These are phyloP conservation scores for Lipomyces yamanashiensis DNA, from an alignment of 805 yeast species.

Conservation along the genomic window DNA sequence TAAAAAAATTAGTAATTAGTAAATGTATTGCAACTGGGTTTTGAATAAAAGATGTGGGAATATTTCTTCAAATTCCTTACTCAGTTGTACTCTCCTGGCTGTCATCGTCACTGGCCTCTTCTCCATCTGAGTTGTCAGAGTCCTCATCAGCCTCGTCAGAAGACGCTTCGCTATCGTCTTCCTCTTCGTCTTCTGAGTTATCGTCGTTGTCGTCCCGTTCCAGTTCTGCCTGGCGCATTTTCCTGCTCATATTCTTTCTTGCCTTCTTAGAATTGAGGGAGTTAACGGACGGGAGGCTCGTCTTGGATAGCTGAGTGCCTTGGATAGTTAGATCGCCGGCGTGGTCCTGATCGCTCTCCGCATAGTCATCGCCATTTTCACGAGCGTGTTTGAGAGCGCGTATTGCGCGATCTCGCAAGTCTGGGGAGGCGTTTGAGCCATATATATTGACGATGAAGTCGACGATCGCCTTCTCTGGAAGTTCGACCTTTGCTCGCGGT, in stretches of 20 bases:
- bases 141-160: constrained; percentile 2
- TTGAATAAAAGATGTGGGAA: too few species aligned
- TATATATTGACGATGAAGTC: constrained; percentile 24
- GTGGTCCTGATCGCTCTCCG: background rate
- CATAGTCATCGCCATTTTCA: background rate
- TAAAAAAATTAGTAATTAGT: too few species aligned
- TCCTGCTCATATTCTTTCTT: constrained; percentile 4
- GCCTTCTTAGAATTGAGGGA: constrained; percentile 9
- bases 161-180: constrained; percentile 17
- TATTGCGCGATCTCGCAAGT: constrained; percentile 14
- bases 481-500: constrained; percentile 31
- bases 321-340: background rate
- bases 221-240: constrained; percentile 20
- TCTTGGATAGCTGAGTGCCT: constrained; percentile 4
- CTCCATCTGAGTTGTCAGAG: background rate
- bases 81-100: background rate
- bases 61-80: background rate
- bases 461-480: constrained; percentile 20
- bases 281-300: constrained; percentile 10
- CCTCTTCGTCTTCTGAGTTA: constrained; percentile 4
- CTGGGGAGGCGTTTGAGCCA: constrained; percentile 20
- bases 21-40: too few species aligned
- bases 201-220: constrained; percentile 28
- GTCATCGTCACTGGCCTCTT: constrained; percentile 1
- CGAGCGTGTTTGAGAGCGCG: constrained; percentile 23